A percentile compares a stretch with the other conserved stretches of the same genome.
Conservation (phyloP, 140 eudicot species). For the Oenanthe javanica region DNA sequence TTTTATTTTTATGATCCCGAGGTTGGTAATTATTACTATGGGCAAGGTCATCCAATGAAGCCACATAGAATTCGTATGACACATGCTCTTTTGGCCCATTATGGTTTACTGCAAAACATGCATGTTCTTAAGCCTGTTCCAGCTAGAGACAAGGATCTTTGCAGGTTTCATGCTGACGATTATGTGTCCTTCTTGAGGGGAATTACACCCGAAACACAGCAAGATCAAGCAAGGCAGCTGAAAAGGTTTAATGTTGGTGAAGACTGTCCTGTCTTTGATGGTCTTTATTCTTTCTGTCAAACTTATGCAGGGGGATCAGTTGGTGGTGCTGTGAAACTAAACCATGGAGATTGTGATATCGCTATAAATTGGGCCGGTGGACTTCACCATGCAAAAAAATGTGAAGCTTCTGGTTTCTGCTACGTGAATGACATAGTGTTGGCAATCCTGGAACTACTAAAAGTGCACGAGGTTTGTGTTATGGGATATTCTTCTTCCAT, state of each 20-base stretch:
- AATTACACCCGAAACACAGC: conserved; percentile 61
- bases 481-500: not conserved
- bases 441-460: conserved; percentile 55
- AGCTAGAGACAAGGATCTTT: conserved; percentile 53
- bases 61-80: conserved; percentile 70
- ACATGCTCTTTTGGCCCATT: conserved; percentile 55
- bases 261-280: conserved; percentile 67
- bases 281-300: conserved; percentile 57
- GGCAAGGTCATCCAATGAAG: conserved; percentile 75
- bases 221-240: conserved; percentile 56
- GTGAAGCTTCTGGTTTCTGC: conserved; percentile 71
- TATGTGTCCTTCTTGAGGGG: conserved; percentile 47
- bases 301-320: conserved; percentile 65
- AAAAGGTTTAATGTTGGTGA: conserved; percentile 66
- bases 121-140: conserved; percentile 49
- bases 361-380: conserved; percentile 74
- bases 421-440: conserved; percentile 60
- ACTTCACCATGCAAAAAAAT: conserved; percentile 63
- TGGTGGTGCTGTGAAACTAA: conserved; percentile 58
- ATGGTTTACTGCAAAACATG: conserved; percentile 53
- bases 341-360: conserved; percentile 47
- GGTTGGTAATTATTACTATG: conserved; percentile 58
- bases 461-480: conserved; percentile 45
- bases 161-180: conserved; percentile 64
- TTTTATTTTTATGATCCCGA: conserved; percentile 57